These are phyloP conservation scores for Pichia norvegensis DNA, from an alignment of 1,139 yeast species.

Conservation along the genomic window DNA sequence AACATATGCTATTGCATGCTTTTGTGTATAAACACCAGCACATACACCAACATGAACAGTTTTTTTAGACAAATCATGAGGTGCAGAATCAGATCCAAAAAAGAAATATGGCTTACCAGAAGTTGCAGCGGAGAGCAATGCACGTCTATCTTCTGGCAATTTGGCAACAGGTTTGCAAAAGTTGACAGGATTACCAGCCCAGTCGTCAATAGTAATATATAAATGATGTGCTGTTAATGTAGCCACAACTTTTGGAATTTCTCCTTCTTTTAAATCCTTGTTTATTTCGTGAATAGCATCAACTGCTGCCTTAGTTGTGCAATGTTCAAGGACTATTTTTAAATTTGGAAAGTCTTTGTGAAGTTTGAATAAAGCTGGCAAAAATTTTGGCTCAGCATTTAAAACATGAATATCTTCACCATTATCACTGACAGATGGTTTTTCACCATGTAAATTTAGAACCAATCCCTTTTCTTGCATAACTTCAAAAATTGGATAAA, in stretches of 20 bases:
- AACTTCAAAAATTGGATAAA: constrained; percentile 82
- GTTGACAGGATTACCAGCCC: constrained; percentile 95
- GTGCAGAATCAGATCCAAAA: constrained; percentile 97
- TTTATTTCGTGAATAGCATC: constrained; percentile 70
- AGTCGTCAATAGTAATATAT: constrained; percentile 77
- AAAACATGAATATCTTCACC: constrained; percentile 61
- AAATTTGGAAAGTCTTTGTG: constrained; percentile 80
- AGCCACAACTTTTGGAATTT: constrained; percentile 64
- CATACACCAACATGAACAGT: constrained; percentile 77
- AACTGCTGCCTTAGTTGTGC: constrained; percentile 85
- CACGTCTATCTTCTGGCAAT: constrained; percentile 73
- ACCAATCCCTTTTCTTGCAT: constrained; percentile 74
- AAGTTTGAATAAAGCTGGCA: constrained; percentile 81
- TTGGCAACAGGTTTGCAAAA: constrained; percentile 98
- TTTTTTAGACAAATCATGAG: constrained; percentile 79
- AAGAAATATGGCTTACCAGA: constrained; percentile 90
- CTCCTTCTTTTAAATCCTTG: constrained; percentile 36
- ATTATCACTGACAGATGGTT: constrained; percentile 50
- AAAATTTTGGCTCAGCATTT: constrained; percentile 86
- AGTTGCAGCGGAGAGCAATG: constrained; percentile 79
- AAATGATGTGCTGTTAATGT: constrained; percentile 95
- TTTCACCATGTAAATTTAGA: constrained; percentile 90
- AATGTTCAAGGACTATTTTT: constrained; percentile 86
- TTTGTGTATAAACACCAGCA: constrained; percentile 95
- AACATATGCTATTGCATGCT: constrained; percentile 70